phyloP scores from a whole-genome alignment of 1,139 yeast genomes.

The Arxiozyma bovina region DNA sequence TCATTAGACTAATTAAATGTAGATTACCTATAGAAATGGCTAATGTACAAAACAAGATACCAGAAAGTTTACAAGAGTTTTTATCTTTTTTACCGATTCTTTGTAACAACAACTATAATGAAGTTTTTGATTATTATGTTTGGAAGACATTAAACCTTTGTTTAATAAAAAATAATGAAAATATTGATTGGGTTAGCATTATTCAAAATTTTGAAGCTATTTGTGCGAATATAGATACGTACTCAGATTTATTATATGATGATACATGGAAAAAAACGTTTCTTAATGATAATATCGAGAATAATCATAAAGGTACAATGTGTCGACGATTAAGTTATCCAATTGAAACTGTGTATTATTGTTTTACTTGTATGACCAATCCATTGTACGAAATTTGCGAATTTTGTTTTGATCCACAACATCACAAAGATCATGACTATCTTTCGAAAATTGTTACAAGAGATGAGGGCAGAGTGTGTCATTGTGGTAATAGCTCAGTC shows the following conservation, averaged over 20 bases:
- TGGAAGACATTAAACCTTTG: constrained; percentile 23
- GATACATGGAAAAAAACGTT: constrained; percentile 18
- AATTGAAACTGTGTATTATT: constrained; percentile 27
- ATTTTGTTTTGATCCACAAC: constrained; percentile 60
- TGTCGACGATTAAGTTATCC: constrained; percentile 25
- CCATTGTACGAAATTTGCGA: constrained; percentile 48
- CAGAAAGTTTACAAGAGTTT: constrained; percentile 11
- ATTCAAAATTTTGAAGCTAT: constrained; percentile 4
- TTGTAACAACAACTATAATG: constrained; percentile 20
- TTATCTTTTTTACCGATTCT: constrained; percentile 19
- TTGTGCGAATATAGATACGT: constrained; percentile 11
- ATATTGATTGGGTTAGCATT: constrained; percentile 21
- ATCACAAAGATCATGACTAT: constrained; percentile 70
- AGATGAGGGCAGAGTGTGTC: constrained; percentile 90
- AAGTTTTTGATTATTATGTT: constrained; percentile 19
- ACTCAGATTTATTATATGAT: constrained; percentile 12
- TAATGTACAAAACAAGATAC: constrained; percentile 2
- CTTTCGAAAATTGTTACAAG: constrained; percentile 64
- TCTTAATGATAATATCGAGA: constrained; percentile 7
- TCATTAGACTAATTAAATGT: neutral
- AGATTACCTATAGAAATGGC: neutral
- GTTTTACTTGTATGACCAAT: constrained; percentile 28
- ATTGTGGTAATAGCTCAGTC: constrained; percentile 86
- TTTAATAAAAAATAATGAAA: constrained; percentile 9
- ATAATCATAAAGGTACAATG: constrained; percentile 19